Evolutionary conservation across 169 alveolate species (phyloP), one percentile per base, ranked within the genome.

Genomic region (Babesia ovis): DNA sequence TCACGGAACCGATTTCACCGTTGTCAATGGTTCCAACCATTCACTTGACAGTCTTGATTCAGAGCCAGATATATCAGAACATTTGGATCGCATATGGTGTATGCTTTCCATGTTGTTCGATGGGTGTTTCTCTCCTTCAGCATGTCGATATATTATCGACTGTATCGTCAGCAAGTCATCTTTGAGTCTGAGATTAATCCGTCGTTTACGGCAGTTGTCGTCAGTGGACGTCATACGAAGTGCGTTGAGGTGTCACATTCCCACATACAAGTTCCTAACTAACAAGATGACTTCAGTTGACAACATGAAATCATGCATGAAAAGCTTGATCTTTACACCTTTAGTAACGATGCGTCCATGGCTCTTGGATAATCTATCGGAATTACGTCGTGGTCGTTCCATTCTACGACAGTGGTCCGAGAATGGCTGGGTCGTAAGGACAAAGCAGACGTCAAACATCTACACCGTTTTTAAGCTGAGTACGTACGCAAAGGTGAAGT

Each of bases 371-470:
- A 20, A 22, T 1, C 25, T 4, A 37, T 23, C 39, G n/a, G 76
- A 50, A 1, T 20, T 61, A 2, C 59, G 32, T 14, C 50, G 73
- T 23, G 51, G 37, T n/a, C 61, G 56, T 22, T 27, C 20, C 8
- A 25, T 77, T 27, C 29, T 77, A 41, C 71, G 64, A 8, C 55
- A 39, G 60, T 77, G 86, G 86, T 46, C 48, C 37, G 81, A 68
- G 16, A 51, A 59, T 29, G 73, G 82, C n/a, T 77, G 86, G 86
- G 51, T 77, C 23, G 82, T 68, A 37, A 23, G 68, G 20, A 55
- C 79, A 4, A 77, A 64, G 56, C 55, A 77, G 51, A 67, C 61
- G 22, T 29, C 83, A 5, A 58, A 42, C 59, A 25, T 69, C 22
- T 45, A 46, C 53, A 62, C 57, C 22, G 4, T 48, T 31, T 77